Conservation (phyloP, 1,284 basidiomycete genomes). For the Trichosporon asahii region DNA sequence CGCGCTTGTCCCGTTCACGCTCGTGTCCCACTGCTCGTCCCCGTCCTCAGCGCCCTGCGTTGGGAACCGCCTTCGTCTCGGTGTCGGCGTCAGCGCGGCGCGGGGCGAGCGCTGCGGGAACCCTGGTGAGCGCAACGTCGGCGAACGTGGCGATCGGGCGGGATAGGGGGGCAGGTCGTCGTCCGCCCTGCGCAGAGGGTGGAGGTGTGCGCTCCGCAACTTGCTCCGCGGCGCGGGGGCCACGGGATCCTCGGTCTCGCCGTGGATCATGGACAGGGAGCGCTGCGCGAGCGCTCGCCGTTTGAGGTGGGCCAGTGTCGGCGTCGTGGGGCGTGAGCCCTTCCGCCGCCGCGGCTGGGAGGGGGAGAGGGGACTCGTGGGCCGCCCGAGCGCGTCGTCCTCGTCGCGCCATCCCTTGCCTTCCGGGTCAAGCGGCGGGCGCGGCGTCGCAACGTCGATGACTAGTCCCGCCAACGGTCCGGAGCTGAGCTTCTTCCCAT, state of each 20-base stretch:
- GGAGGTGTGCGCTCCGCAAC: background rate
- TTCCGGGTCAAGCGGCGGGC: background rate
- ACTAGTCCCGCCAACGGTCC: constrained; percentile 40
- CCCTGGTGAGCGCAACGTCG: background rate
- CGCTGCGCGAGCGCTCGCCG: background rate
- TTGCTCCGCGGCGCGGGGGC: background rate
- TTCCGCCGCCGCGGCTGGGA: background rate
- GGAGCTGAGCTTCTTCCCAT: constrained; percentile 18
- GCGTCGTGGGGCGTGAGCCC: constrained; percentile 3
- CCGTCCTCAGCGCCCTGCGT: constrained; percentile 23
- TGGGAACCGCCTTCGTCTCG: constrained; percentile 3
- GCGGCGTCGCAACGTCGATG: constrained; percentile 31
- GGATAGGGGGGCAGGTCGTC: background rate
- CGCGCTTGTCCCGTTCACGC: background rate
- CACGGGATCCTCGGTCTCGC: background rate
- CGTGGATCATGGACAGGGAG: background rate
- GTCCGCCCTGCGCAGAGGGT: background rate
- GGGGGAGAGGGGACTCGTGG: constrained; percentile 2
- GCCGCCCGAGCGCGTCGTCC: too few relatives aligned
- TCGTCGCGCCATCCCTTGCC: too few relatives aligned
- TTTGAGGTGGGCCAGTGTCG: background rate
- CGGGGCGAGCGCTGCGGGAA: background rate
- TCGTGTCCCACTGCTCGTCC: constrained; percentile 15
- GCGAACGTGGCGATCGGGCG: background rate
- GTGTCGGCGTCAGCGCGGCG: background rate